A percentile compares a stretch with the other conserved stretches of the same genome.
Conservation (phyloP, 352 stramenopile genomes). For the Thraustotheca clavata region DNA sequence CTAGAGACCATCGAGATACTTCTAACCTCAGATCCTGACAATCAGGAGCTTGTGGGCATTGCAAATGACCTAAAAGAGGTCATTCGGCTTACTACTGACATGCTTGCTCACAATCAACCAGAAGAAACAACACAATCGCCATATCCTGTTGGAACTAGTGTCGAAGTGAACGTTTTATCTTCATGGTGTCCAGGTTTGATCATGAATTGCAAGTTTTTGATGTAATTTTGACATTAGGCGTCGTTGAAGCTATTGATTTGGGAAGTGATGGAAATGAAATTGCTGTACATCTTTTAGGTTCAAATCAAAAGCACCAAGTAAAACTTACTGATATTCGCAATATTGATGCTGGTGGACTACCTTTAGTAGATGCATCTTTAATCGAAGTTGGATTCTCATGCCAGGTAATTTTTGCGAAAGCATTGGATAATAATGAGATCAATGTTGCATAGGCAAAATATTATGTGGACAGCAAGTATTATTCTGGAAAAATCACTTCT, state of each 20-base stretch:
- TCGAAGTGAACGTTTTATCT: constrained; percentile 52
- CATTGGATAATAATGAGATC: neutral
- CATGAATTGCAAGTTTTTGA: neutral
- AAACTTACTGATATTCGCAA: constrained; percentile 31
- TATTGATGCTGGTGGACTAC: constrained; percentile 29
- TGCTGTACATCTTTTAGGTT: constrained; percentile 55
- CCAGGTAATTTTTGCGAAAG: neutral
- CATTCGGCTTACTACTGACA: constrained; percentile 78
- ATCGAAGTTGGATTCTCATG: constrained; percentile 57
- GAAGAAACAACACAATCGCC: neutral
- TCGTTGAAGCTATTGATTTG: constrained; percentile 38
- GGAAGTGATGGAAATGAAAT: constrained; percentile 43
- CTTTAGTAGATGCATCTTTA: constrained; percentile 23
- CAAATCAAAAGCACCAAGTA: constrained; percentile 51
- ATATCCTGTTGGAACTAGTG: constrained; percentile 40
- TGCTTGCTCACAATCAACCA: constrained; percentile 31
- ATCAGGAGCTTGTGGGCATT: constrained; percentile 66
- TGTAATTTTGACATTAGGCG: neutral
- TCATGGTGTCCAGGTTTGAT: constrained; percentile 49
- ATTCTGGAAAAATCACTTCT: constrained; percentile 55
- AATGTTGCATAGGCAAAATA: constrained; percentile 71
- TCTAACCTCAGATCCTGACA: constrained; percentile 56
- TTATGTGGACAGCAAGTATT: constrained; percentile 69
- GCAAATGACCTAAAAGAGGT: constrained; percentile 73
- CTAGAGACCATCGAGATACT: constrained; percentile 75